Evolutionary conservation across 345 rosid genomes (phyloP), one percentile per base, ranked within the genome.

Genomic region (Mallotus nudiflorus): DNA sequence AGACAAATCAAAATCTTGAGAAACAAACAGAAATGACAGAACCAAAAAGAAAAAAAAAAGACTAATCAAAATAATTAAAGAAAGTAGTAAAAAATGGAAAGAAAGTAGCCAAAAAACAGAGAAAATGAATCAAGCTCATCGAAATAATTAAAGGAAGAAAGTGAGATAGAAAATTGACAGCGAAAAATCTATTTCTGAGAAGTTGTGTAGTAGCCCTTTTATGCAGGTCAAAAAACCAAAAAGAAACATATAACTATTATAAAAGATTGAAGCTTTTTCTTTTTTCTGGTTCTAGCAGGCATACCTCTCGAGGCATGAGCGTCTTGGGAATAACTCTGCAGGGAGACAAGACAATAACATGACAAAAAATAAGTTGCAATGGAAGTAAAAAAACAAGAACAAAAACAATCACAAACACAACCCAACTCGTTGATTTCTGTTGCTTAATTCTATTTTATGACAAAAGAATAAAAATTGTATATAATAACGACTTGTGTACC

Each of bases 231-330:
- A 48, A 73, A 66, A 67, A 8, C 29, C 0, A 39, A 33, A 42
- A 44, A 44, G 39, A 20, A 55, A 29, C 25, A 25, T 16, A 12
- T 42, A 9, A 42, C 9, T 9, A 65, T 55, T 67, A 44, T 69
- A 81, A 83, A 81, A 86, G 85, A 73, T 79, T 35, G 22, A 65
- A 76, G 83, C 51, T 82, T 84, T 76, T 45, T 67, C 82, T 84
- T 76, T 44, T 66, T 58, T 4, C 77, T 63, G 71, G 88, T 46
- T 45, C 60, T 63, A 74, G 72, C 81, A 82, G 83, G 85, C 96
- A 86, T 85, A 96, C 99, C 99, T 96, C 98, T 89, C 95, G 94
- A 84, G 97, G 99, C 99, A 92, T 92, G 91, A 96, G 97, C 85
- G 98, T 96, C 95, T 91, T 92, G 88, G 99, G 99, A 86, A 96